phyloP scores from a whole-genome alignment of 2,329 filamentous ascomycete species.

The Geosmithia flava region DNA sequence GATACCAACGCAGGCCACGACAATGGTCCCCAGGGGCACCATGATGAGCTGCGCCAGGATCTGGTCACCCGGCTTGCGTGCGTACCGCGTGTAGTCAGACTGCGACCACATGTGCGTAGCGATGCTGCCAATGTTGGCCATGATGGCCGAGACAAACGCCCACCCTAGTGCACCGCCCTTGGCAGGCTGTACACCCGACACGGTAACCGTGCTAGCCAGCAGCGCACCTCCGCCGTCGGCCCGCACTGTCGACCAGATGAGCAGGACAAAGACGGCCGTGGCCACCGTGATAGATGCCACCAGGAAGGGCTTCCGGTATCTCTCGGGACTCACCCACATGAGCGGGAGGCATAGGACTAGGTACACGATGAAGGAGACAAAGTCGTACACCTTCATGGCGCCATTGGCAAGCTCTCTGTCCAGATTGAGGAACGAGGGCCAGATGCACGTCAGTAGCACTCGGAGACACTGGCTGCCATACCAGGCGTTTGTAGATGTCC shows the following conservation, averaged over 20 bases:
- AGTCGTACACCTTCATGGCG: slow-evolving; percentile 5
- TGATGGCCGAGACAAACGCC: slow-evolving; percentile 14
- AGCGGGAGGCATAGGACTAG: slow-evolving; percentile 11
- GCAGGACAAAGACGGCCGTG: slow-evolving; percentile 13
- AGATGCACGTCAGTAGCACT: slow-evolving; percentile 8
- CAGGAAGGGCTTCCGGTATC: slow-evolving; percentile 11
- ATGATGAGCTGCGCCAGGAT: slow-evolving; percentile 13
- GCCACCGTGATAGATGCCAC: slow-evolving; percentile 10
- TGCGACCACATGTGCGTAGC: slow-evolving; percentile 14
- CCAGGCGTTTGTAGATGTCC: slow-evolving; percentile 12
- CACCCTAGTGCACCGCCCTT: slow-evolving; percentile 9
- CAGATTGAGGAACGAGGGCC: slow-evolving; percentile 8
- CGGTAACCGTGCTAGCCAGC: slow-evolving; percentile 5
- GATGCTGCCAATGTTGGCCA: slow-evolving; percentile 15
- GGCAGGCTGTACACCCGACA: slow-evolving; percentile 8
- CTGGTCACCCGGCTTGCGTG: slow-evolving; percentile 13
- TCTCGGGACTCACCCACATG: slow-evolving; percentile 12
- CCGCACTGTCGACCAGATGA: slow-evolving; percentile 15
- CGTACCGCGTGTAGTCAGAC: slow-evolving; percentile 17
- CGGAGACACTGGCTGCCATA: slow-evolving; percentile 13
- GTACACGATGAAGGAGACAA: slow-evolving; percentile 11
- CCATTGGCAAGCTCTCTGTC: too few species aligned
- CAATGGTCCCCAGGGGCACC: slow-evolving; percentile 8
- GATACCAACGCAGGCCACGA: slow-evolving; percentile 14
- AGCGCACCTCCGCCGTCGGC: slow-evolving; percentile 11